Percentiles rank a stretch among this genome's conserved stretches.
phyloP scores from a whole-genome alignment of 129 eudicot genomes.

The Deinandra increscens region DNA sequence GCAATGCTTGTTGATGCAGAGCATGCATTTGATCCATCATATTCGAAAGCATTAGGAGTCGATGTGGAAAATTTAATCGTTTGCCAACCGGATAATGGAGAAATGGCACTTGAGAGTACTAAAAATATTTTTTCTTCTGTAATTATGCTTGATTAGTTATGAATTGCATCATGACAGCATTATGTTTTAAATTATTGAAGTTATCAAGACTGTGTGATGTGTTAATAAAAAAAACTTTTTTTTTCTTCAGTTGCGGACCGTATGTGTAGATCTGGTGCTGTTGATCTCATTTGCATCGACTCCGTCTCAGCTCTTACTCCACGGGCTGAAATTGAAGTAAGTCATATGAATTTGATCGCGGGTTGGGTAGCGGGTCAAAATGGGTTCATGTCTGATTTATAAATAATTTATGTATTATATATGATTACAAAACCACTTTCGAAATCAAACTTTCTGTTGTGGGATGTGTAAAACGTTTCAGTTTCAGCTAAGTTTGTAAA shows the following conservation, averaged over 20 bases:
- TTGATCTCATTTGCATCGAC: constrained; percentile 96
- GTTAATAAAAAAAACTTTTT: constrained; percentile 1
- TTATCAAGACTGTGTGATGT: constrained; percentile 16
- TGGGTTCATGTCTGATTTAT: not conserved
- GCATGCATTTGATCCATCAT: constrained; percentile 98
- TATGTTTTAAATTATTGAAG: not conserved
- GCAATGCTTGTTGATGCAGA: constrained; percentile 99
- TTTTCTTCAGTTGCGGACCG: constrained; percentile 85
- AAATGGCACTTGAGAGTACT: constrained; percentile 98
- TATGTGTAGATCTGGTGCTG: constrained; percentile 98
- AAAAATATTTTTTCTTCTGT: constrained; percentile 22
- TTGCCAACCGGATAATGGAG: constrained; percentile 98
- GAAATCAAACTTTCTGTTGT: not conserved
- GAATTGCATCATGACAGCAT: constrained; percentile 17
- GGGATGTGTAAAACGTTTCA: not conserved
- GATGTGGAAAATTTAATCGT: constrained; percentile 96
- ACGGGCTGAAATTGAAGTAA: constrained; percentile 96
- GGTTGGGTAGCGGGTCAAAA: not conserved
- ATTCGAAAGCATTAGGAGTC: constrained; percentile 93
- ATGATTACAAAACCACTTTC: not conserved
- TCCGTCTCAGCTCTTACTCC: constrained; percentile 99
- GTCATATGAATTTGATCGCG: constrained; percentile 11
- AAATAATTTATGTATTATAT: not conserved
- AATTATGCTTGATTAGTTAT: constrained; percentile 16
- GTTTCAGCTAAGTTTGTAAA: not conserved